phyloP scores from a whole-genome alignment of 2,329 filamentous ascomycete species.

The Pezicula neosporulosa region DNA sequence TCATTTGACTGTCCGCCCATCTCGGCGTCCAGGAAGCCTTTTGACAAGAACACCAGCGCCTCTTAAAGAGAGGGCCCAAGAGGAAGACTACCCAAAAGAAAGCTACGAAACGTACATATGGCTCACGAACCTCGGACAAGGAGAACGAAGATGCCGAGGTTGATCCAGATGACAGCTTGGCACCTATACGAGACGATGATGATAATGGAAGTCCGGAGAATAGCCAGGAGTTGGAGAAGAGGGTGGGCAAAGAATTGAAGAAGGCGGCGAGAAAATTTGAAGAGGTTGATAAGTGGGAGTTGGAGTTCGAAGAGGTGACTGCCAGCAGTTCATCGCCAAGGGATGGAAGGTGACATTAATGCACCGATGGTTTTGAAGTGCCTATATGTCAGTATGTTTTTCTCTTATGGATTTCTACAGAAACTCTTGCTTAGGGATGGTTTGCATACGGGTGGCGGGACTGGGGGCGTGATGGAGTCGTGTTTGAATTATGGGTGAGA shows the following conservation, averaged over 20 bases:
- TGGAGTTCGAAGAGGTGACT: conserved; percentile 63
- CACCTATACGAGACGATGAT: conserved; percentile 39
- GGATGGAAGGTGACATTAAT: conserved; percentile 39
- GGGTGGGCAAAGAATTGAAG: conserved; percentile 45
- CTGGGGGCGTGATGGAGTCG: too few relatives aligned
- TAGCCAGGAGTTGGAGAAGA: conserved; percentile 34
- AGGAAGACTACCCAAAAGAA: conserved; percentile 12
- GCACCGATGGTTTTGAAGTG: not conserved
- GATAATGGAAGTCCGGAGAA: conserved; percentile 26
- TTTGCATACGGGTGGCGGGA: too few relatives aligned
- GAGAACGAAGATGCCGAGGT: conserved; percentile 45
- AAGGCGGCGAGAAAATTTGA: conserved; percentile 59
- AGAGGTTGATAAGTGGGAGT: conserved; percentile 66
- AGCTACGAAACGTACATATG: conserved; percentile 43
- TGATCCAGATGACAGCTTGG: conserved; percentile 36
- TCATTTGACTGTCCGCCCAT: conserved; percentile 36
- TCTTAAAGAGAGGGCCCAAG: conserved; percentile 22
- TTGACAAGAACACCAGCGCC: conserved; percentile 15
- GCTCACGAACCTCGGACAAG: conserved; percentile 48
- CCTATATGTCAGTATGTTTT: too few relatives aligned
- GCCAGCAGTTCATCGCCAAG: conserved; percentile 49
- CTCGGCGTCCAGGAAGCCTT: conserved; percentile 27
- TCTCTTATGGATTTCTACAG: too few relatives aligned
- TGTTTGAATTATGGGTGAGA: too few relatives aligned
- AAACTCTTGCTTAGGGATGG: too few relatives aligned